Evolutionary conservation across 176 grass and related monocot genomes (phyloP).

Genomic region (Oryza meridionalis): DNA sequence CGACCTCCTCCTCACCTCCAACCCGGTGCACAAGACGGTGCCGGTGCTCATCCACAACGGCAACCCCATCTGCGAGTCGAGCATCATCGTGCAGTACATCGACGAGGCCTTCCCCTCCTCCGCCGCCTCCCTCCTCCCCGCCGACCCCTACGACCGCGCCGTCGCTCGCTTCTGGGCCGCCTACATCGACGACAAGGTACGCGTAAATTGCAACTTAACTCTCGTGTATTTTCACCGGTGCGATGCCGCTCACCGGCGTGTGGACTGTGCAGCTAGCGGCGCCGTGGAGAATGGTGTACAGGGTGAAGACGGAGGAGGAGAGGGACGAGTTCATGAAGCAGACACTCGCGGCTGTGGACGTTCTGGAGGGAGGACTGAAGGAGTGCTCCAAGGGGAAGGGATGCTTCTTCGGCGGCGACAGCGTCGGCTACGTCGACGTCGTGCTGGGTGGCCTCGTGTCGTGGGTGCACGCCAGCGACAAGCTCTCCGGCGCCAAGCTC

Average conservation of each 20-base stretch:
- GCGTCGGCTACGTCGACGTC: constrained; percentile 22
- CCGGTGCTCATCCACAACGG: constrained; percentile 53
- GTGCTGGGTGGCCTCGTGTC: neutral
- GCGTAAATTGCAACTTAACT: too few species aligned
- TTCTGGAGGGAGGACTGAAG: constrained; percentile 35
- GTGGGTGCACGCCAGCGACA: neutral
- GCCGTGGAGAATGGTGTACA: neutral
- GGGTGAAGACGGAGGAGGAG: constrained; percentile 23
- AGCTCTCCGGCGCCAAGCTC: neutral
- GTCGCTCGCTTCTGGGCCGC: constrained; percentile 52
- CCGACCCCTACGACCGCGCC: constrained; percentile 47
- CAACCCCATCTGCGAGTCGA: constrained; percentile 42
- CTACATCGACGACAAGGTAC: constrained; percentile 61
- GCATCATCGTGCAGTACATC: constrained; percentile 56
- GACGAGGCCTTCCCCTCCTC: constrained; percentile 43
- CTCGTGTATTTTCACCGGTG: too few species aligned
- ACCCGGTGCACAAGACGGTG: constrained; percentile 62
- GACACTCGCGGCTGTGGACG: neutral
- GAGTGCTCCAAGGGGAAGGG: constrained; percentile 30
- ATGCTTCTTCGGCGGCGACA: constrained; percentile 36
- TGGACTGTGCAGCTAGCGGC: neutral
- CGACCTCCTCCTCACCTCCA: constrained; percentile 48
- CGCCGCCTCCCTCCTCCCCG: constrained; percentile 36
- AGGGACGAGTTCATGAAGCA: constrained; percentile 1
- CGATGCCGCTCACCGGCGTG: too few species aligned